These are phyloP conservation scores for thale cress (Arabidopsis thaliana) DNA, from an alignment of 345 rosid genomes.

Conservation along the genomic window DNA sequence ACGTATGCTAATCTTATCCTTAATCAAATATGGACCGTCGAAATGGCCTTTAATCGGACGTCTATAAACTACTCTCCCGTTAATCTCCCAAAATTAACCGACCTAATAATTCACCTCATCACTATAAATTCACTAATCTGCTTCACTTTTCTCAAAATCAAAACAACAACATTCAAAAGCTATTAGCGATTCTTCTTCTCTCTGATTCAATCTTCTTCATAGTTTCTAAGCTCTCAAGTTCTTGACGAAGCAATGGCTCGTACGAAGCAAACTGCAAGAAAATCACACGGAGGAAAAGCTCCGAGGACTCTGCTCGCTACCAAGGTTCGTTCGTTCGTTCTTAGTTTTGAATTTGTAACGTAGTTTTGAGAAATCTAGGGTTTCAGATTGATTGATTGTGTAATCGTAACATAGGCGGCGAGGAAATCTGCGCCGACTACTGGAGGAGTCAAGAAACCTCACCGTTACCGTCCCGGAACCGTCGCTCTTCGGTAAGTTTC, in stretches of 20 bases:
- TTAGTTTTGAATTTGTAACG: not conserved
- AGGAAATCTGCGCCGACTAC: conserved; percentile 73
- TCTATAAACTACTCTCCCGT: not conserved
- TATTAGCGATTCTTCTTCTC: not conserved
- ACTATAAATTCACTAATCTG: conserved; percentile 16
- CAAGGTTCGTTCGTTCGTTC: conserved; percentile 38
- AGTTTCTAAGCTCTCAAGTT: not conserved
- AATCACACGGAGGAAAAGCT: conserved; percentile 56
- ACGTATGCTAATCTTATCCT: not conserved
- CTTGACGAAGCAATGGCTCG: conserved; percentile 50
- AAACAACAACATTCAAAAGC: not conserved
- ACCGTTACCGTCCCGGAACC: conserved; percentile 74
- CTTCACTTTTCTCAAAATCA: not conserved
- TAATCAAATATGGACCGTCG: conserved; percentile 15
- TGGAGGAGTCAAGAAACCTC: conserved; percentile 81
- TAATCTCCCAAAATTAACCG: conserved; percentile 19
- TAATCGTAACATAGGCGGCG: conserved; percentile 53
- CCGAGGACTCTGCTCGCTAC: conserved; percentile 58
- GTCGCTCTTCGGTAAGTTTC: conserved; percentile 66
- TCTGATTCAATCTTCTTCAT: not conserved
- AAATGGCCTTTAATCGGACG: conserved; percentile 11
- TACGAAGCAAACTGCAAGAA: conserved; percentile 60
- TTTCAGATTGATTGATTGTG: not conserved
- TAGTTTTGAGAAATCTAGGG: not conserved
- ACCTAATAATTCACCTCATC: not conserved